Evolutionary conservation across 257 asterid genomes (phyloP).

Genomic region (Jacaranda mimosifolia): DNA sequence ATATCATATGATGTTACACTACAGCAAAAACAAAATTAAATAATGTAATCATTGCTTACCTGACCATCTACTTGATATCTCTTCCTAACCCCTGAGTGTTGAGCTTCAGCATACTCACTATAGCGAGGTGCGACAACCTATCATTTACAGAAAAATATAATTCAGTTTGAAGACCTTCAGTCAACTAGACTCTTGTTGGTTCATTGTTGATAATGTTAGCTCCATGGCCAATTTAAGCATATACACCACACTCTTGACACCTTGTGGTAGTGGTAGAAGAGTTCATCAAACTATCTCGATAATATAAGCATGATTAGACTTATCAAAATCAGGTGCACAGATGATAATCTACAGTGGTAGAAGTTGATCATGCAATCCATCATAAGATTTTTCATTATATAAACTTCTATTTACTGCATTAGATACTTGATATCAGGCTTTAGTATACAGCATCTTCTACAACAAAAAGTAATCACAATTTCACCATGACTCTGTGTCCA

Average conservation of each 20-base stretch:
- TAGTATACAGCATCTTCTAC: neutral
- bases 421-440: neutral
- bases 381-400: neutral
- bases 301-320: neutral
- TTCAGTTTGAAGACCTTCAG: slow-evolving; percentile 21
- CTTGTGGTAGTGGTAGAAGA: slow-evolving; percentile 3
- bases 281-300: neutral
- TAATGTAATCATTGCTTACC: slow-evolving; percentile 51
- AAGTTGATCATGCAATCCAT: neutral
- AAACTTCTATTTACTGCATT: slow-evolving; percentile 10
- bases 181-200: slow-evolving; percentile 16
- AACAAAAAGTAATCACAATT: slow-evolving; percentile 15
- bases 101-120: slow-evolving; percentile 78
- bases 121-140: slow-evolving; percentile 93
- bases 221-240: neutral
- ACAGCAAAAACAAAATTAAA: slow-evolving; percentile 18
- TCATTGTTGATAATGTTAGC: neutral
- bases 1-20: slow-evolving; percentile 37
- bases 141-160: slow-evolving; percentile 36
- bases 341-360: neutral
- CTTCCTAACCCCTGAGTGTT: slow-evolving; percentile 75
- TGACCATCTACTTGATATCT: slow-evolving; percentile 83
- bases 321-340: neutral
- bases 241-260: neutral
- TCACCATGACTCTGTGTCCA: slow-evolving; percentile 99